Evolutionary conservation across 2,329 filamentous ascomycete genomes (phyloP).

Genomic region (Neonectria ditissima): DNA sequence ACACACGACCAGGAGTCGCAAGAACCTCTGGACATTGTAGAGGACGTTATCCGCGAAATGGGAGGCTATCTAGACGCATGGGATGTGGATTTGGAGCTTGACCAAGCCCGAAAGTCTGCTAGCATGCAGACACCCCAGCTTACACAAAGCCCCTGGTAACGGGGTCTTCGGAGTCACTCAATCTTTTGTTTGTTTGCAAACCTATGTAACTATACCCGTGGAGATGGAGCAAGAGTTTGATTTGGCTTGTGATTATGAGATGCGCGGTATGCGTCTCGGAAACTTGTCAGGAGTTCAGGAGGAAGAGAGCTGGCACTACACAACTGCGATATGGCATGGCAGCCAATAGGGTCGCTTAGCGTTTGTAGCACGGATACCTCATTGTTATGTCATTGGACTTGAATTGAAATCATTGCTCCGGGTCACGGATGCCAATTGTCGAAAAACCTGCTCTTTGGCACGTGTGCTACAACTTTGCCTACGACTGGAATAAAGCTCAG

Average conservation of each 20-base stretch:
- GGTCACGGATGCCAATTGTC: constrained; percentile 3
- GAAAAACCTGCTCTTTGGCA: neutral
- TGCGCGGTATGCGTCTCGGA: constrained; percentile 8
- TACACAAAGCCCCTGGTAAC: constrained; percentile 45
- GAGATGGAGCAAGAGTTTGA: constrained; percentile 3
- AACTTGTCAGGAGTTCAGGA: constrained; percentile 5
- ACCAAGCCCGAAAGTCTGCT: constrained; percentile 42
- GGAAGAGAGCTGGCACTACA: constrained; percentile 23
- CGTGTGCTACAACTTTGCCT: neutral
- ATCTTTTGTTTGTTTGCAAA: constrained; percentile 4
- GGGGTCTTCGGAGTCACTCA: neutral
- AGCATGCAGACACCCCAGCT: constrained; percentile 23
- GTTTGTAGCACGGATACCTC: constrained; percentile 39
- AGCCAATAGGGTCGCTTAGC: constrained; percentile 25
- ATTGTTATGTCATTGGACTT: constrained; percentile 19
- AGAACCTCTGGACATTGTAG: constrained; percentile 52
- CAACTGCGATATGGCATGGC: constrained; percentile 18
- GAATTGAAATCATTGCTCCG: constrained; percentile 19
- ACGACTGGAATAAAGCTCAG: constrained; percentile 5
- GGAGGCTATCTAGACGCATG: constrained; percentile 50
- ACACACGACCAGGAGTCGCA: constrained; percentile 37
- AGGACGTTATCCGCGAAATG: constrained; percentile 54
- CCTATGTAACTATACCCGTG: constrained; percentile 18
- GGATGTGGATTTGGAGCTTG: constrained; percentile 53
- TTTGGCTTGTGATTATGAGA: constrained; percentile 21